These are phyloP conservation scores for Phytophthora ramorum DNA, from an alignment of 352 stramenopile species.

Conservation along the genomic window DNA sequence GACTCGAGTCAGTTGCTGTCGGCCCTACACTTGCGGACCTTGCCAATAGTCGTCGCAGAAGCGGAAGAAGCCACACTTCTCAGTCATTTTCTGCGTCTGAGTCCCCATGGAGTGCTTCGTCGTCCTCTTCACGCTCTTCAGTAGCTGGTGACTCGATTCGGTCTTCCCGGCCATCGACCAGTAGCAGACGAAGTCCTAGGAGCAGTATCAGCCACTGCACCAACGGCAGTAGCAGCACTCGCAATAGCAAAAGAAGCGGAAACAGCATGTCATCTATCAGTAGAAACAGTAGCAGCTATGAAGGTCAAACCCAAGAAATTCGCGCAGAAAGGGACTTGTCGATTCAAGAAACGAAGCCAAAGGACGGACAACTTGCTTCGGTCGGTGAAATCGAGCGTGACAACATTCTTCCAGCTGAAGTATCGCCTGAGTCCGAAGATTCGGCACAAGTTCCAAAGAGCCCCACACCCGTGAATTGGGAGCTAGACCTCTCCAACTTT, in stretches of 20 bases:
- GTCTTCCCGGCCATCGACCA: conserved; percentile 5
- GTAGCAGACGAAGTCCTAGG: conserved; percentile 9
- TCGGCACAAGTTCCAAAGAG: conserved; percentile 11
- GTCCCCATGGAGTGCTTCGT: conserved; percentile 13
- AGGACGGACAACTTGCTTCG: neutral
- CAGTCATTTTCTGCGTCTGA: neutral
- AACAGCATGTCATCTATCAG: neutral
- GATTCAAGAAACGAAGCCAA: conserved; percentile 3
- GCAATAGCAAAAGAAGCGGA: conserved; percentile 9
- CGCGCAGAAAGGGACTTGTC: neutral
- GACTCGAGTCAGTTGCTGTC: neutral
- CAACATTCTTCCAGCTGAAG: neutral
- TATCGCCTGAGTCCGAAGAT: neutral
- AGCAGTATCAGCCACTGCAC: conserved; percentile 5
- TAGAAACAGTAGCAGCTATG: neutral
- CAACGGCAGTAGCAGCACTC: conserved; percentile 4
- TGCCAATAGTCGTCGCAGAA: neutral
- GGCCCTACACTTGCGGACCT: conserved; percentile 36
- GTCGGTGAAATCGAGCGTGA: neutral
- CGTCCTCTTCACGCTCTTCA: conserved; percentile 5
- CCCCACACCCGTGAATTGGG: conserved; percentile 43
- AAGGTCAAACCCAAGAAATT: neutral
- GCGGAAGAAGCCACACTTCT: neutral
- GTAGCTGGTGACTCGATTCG: neutral
- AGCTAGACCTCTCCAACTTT: conserved; percentile 79